phyloP scores from a whole-genome alignment of 371 early-diverging fungal species.

The Mucor sp. region DNA sequence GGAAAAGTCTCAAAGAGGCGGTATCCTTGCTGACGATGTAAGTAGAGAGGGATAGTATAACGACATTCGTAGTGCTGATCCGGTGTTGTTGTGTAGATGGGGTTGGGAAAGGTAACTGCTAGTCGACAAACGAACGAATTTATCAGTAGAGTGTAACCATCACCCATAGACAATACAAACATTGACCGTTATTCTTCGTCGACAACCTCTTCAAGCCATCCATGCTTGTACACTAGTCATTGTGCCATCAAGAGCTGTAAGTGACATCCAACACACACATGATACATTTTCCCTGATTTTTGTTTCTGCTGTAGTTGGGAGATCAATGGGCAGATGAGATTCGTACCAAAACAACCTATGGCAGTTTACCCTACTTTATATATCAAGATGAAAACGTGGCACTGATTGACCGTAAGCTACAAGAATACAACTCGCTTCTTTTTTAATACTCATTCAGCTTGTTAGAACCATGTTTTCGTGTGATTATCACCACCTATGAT shows the following conservation, averaged over 20 bases:
- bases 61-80: neutral
- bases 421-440: neutral
- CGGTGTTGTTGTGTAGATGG: constrained; percentile 29
- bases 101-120: constrained; percentile 39
- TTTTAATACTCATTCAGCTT: neutral
- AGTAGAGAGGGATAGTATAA: neutral
- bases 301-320: constrained; percentile 26
- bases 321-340: constrained; percentile 75
- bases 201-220: constrained; percentile 34
- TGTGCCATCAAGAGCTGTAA: constrained; percentile 44
- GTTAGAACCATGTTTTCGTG: constrained; percentile 39
- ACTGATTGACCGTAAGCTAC: constrained; percentile 38
- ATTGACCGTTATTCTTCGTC: constrained; percentile 35
- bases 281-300: neutral
- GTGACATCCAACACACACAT: neutral
- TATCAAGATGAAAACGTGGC: constrained; percentile 33
- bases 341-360: constrained; percentile 53
- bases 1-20: constrained; percentile 40
- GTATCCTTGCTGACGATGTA: constrained; percentile 50
- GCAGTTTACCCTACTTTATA: constrained; percentile 44
- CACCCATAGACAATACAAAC: constrained; percentile 40
- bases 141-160: neutral
- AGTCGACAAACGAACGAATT: neutral
- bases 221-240: constrained; percentile 40
- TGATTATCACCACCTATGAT: constrained; percentile 48